Evolutionary conservation across 2,329 filamentous ascomycete species (phyloP), one percentile per base, ranked within the genome.

Genomic region (Pseudogymnoascus sp.): DNA sequence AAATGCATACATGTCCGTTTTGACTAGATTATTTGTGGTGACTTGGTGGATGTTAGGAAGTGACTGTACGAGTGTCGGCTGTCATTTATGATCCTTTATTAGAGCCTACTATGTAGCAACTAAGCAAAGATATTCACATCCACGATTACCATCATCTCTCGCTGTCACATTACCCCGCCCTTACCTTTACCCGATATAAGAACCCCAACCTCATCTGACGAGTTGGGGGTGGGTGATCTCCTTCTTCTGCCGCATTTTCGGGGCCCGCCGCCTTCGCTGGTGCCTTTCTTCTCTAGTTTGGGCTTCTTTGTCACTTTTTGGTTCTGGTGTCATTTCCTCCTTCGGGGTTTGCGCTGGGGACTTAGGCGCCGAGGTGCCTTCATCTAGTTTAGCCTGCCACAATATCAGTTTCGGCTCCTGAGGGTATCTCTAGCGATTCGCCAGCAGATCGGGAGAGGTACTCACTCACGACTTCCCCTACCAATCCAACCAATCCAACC

Each of bases 391-490:
- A 53, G 64, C 42, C 61, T 53, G n/a, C 7, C 25, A 11, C 23
- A 53, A 64, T 50, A 64, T 64, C 56, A 64, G 42, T 64, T 62
- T 65, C 62, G 36, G 60, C 62, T 40, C 28, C 44, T 56, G 18
- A 18, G 44, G 28, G 7, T 25, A 65, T 44, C 67, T 60, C 60
- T 23, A 65, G 1, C 42, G 62, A 31, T 59, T 21, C 5, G 14
- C 23, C 14, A 16, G 28, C 36, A 11, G 36, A 36, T 16, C n/a
- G 16, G 8, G 14, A 38, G 65, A 28, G 14, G 23, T 53, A 77
- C 82, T 66, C 77, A 77, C 82, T 66, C 77, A 87, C 85, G n/a
- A 82, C 79, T 25, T 50, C 21, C 18, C 12, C 25, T 53, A 72
- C 68, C 69, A 72, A 62, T 71, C 67, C 36, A 72, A 31, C 71